Evolutionary conservation across 805 yeast genomes (phyloP).

Genomic region (Nakazawaea ernobii): DNA sequence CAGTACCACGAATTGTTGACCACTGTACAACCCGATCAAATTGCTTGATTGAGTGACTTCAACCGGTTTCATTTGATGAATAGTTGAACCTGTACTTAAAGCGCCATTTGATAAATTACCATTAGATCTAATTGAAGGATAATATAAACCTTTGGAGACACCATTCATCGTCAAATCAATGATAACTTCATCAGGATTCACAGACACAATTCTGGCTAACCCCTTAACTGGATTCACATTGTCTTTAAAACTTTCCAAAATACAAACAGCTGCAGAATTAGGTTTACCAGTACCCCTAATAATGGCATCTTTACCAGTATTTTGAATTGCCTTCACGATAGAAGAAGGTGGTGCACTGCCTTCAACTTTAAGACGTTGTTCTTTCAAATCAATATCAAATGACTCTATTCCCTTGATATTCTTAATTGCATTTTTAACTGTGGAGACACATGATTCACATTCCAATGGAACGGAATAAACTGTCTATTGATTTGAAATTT

Average conservation of each 20-base stretch:
- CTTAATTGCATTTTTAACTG: conserved; percentile 49
- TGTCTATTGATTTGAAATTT: conserved; percentile 32
- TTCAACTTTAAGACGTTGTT: conserved; percentile 58
- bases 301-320: conserved; percentile 81
- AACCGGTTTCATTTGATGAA: conserved; percentile 39
- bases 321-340: conserved; percentile 62
- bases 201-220: conserved; percentile 75
- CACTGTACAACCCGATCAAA: conserved; percentile 27
- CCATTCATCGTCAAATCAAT: conserved; percentile 81
- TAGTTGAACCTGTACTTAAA: conserved; percentile 50
- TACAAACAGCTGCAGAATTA: conserved; percentile 87
- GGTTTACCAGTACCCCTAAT: conserved; percentile 87
- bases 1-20: conserved; percentile 41
- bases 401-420: conserved; percentile 43
- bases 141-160: conserved; percentile 54
- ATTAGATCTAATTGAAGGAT: conserved; percentile 58
- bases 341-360: conserved; percentile 75
- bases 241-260: conserved; percentile 65
- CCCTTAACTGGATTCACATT: conserved; percentile 69
- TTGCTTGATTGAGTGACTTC: conserved; percentile 29
- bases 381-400: conserved; percentile 50
- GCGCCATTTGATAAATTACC: conserved; percentile 81
- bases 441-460: conserved; percentile 65
- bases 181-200: conserved; percentile 43
- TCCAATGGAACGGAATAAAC: conserved; percentile 84